Conservation (phyloP, 768 basidiomycete species). For the Suillus luteus region DNA sequence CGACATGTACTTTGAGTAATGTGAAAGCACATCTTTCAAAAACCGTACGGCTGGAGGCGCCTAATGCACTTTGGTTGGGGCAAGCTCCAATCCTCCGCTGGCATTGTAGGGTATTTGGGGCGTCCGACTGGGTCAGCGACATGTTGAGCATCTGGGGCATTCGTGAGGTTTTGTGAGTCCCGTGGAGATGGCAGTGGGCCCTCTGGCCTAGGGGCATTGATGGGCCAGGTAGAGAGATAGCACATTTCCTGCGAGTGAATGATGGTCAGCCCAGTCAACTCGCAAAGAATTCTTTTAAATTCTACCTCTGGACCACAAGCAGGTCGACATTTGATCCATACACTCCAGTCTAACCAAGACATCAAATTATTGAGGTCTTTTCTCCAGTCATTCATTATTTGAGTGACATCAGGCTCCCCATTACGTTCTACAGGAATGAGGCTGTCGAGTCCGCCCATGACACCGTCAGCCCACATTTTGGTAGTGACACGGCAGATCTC, state of each 20-base stretch:
- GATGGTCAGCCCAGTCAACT: neutral
- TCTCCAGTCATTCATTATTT: slow-evolving; percentile 15
- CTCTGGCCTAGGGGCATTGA: slow-evolving; percentile 7
- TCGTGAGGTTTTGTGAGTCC: neutral
- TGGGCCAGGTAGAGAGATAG: slow-evolving; percentile 28
- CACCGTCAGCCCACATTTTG: slow-evolving; percentile 23
- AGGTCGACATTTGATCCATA: slow-evolving; percentile 25
- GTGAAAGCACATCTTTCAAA: neutral
- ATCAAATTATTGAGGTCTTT: slow-evolving; percentile 17
- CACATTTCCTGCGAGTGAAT: slow-evolving; percentile 26
- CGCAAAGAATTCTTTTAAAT: neutral
- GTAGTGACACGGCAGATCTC: slow-evolving; percentile 22
- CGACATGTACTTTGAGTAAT: neutral
- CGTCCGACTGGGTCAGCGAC: neutral
- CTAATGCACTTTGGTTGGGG: slow-evolving; percentile 26
- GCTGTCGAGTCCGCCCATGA: slow-evolving; percentile 12
- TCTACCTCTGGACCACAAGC: slow-evolving; percentile 17
- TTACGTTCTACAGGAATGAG: neutral
- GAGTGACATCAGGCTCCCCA: neutral
- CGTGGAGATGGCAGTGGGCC: neutral
- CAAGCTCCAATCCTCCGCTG: slow-evolving; percentile 21
- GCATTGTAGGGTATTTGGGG: neutral
- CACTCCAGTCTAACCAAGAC: slow-evolving; percentile 27
- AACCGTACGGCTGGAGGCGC: slow-evolving; percentile 13
- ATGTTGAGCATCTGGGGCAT: neutral